Percentiles rank a stretch among this genome's conserved stretches.
phyloP scores from a whole-genome alignment of 768 basidiomycete genomes.

The Tricholoma flavovirens region DNA sequence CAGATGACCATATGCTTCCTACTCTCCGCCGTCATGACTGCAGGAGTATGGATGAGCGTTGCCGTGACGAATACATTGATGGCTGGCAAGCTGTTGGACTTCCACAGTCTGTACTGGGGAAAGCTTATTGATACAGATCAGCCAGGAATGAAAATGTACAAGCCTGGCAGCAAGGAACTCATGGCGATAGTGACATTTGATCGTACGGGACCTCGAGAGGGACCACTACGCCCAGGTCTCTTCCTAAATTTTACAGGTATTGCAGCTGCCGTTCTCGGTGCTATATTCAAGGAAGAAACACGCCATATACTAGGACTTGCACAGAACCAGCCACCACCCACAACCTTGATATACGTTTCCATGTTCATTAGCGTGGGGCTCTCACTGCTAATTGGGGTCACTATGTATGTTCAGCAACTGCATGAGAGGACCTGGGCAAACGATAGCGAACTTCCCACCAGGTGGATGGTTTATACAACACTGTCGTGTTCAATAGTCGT shows the following conservation, averaged over 20 bases:
- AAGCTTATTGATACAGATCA: constrained; percentile 12
- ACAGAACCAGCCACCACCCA: constrained; percentile 9
- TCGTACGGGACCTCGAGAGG: constrained; percentile 18
- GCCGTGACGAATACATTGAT: constrained; percentile 13
- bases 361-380: constrained; percentile 6
- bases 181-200: constrained; percentile 23
- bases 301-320: constrained; percentile 16
- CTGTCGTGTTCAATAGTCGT: constrained; percentile 14
- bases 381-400: constrained; percentile 10
- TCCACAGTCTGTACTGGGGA: constrained; percentile 18
- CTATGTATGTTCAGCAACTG: constrained; percentile 13
- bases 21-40: constrained; percentile 20
- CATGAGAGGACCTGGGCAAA: constrained; percentile 17
- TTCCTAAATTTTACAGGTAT: constrained; percentile 19
- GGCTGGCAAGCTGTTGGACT: constrained; percentile 16
- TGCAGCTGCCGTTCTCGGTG: constrained; percentile 19
- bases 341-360: constrained; percentile 19
- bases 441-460: constrained; percentile 14
- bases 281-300: constrained; percentile 18
- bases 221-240: constrained; percentile 17
- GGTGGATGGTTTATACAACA: constrained; percentile 17
- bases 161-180: constrained; percentile 15
- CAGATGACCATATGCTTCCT: constrained; percentile 22
- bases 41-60: constrained; percentile 12
- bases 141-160: constrained; percentile 5